Evolutionary conservation across 257 asterid species (phyloP).

Genomic region (Nicotiana paniculata): DNA sequence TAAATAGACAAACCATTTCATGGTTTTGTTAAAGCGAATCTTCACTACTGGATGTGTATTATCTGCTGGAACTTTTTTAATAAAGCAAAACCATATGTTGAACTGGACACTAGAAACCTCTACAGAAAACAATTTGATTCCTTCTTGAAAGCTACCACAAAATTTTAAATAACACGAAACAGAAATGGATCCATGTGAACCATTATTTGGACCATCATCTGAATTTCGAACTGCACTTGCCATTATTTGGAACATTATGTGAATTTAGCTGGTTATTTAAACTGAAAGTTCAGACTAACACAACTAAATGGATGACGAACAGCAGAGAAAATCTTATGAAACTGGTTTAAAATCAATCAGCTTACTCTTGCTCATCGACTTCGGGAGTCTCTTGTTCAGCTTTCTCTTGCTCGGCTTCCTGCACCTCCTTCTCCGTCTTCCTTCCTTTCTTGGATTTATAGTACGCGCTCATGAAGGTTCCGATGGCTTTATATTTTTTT

Average conservation of each 20-base stretch:
- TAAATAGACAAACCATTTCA: too few species aligned
- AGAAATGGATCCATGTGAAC: neutral
- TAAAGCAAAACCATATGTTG: neutral
- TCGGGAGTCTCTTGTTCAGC: slow-evolving; percentile 30
- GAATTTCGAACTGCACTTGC: neutral
- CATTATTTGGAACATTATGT: neutral
- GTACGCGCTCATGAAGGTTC: slow-evolving; percentile 91
- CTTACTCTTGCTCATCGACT: slow-evolving; percentile 27
- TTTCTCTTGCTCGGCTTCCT: slow-evolving; percentile 92
- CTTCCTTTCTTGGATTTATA: slow-evolving; percentile 90
- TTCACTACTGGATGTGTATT: too few species aligned
- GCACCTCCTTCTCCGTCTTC: slow-evolving; percentile 96
- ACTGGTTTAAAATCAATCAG: slow-evolving; percentile 1
- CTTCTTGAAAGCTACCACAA: neutral
- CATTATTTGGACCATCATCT: neutral
- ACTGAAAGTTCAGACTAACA: neutral
- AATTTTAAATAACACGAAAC: neutral
- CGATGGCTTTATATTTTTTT: slow-evolving; percentile 64
- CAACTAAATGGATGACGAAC: neutral
- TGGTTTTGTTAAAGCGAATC: too few species aligned
- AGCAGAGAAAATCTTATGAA: neutral
- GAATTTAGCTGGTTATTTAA: neutral
- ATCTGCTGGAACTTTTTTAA: neutral
- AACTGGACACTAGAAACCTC: neutral
- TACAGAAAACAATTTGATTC: too few species aligned